Base-by-base conservation (phyloP, 768 basidiomycete genomes). In the Russula vinacea region DNA sequence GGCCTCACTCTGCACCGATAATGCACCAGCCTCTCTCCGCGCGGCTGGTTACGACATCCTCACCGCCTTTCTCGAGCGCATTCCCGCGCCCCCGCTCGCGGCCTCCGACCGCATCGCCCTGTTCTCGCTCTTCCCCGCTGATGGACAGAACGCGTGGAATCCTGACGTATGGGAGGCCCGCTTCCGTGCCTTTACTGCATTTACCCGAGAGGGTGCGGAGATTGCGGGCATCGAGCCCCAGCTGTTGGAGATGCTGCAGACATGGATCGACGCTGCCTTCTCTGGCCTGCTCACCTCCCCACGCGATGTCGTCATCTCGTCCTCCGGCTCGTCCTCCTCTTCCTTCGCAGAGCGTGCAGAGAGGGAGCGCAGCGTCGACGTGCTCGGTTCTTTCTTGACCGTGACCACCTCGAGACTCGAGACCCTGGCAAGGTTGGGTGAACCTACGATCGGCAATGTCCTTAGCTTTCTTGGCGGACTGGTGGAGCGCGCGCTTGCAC, bases 31-130 rank as follows among this genome's bases (percentile, higher is more conserved):
- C 0, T 75, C 83, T 0, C 66, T 91, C 5, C 88, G 89, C 70
- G 81, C 81, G 9, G 81, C 84, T 0, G 90, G 90, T 0, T 89
- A 80, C 68, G 90, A 92, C 62, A 83, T 90, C 65, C 77, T 91
- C 57, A 78, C 86, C 16, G 80, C 86, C 3, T 92, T 86, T 71
- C 85, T 83, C 76, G 83, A 88, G 70, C 84, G 85, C 70, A 76
- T 74, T 24, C 83, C 85, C 58, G 76, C 79, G 1, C 70, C 77
- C 24, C 69, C 71, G 24, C 74, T 84, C 24, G 74, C 76, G 1
- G 85, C 83, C 2, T 77, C 83, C 1, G 89, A 91, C 62, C 78
- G 84, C 32, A 73, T 88, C 11, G 77, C 84, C 0, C 86, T 85
- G 64, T 84, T 90, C 58, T 82, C 85, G 17, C 75, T 90, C 37